Conservation (phyloP, 1,139 yeast genomes). For the Ashbya aceris region DNA sequence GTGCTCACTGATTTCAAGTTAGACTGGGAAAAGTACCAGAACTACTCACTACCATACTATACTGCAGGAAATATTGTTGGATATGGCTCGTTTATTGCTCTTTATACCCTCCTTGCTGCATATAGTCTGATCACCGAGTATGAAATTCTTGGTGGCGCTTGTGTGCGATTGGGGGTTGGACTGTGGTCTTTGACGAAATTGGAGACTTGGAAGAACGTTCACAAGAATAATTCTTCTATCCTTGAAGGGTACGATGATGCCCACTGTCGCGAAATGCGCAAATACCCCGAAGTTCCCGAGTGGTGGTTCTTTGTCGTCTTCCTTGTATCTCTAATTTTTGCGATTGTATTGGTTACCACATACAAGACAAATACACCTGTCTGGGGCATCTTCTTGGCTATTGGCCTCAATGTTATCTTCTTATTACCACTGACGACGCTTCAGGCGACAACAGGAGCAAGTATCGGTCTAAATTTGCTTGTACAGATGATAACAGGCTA, state of each 20-base stretch:
- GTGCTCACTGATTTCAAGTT: slow-evolving; percentile 35
- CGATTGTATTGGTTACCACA: slow-evolving; percentile 38
- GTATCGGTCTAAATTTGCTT: slow-evolving; percentile 47
- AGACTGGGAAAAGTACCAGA: slow-evolving; percentile 35
- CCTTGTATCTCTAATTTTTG: slow-evolving; percentile 41
- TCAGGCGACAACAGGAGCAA: slow-evolving; percentile 45
- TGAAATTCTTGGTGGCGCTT: slow-evolving; percentile 20
- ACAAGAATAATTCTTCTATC: slow-evolving; percentile 7
- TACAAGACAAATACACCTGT: slow-evolving; percentile 38
- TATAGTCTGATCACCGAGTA: slow-evolving; percentile 33
- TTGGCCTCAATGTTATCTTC: slow-evolving; percentile 46
- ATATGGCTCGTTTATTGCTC: slow-evolving; percentile 50
- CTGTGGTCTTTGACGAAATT: slow-evolving; percentile 27
- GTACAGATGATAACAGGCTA: slow-evolving; percentile 56
- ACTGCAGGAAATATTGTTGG: slow-evolving; percentile 47
- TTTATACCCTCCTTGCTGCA: slow-evolving; percentile 48
- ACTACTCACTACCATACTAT: slow-evolving; percentile 50
- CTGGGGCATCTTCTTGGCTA: slow-evolving; percentile 48
- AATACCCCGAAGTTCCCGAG: slow-evolving; percentile 54
- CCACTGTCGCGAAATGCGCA: slow-evolving; percentile 46
- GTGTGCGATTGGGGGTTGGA: slow-evolving; percentile 25
- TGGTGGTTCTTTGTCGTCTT: slow-evolving; percentile 46
- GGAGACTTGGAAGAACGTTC: slow-evolving; percentile 17
- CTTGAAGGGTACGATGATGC: slow-evolving; percentile 40
- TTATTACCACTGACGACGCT: slow-evolving; percentile 43